Base-by-base conservation (phyloP, 306 rosid genomes). In the Casuarina cunninghamiana region DNA sequence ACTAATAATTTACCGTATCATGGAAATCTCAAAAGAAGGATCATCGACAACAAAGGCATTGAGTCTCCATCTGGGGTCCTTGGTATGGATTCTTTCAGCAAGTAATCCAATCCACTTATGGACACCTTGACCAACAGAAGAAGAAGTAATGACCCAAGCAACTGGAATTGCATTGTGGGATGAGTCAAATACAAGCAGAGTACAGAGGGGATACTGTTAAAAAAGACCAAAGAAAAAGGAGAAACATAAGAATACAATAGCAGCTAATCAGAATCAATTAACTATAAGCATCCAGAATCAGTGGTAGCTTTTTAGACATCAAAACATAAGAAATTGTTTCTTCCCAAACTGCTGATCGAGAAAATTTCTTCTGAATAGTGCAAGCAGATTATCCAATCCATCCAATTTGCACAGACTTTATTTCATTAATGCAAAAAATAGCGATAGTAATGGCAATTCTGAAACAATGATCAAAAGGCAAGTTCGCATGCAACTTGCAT, bases 71-170 rank as follows among this genome's bases (percentile, higher is more conserved):
- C 84, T 69, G 26, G 91, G 83, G 61, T 92, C 97, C 89, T 86
- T 92, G 75, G 81, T 69, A 70, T 77, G 85, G 70, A 90, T 61
- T 81, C 87, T 86, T 80, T 90, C 90, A 76, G 82, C 87, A 51
- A 90, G 86, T 84, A 86, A 69, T 41, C 88, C 90, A 49, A 90
- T 86, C 97, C 95, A 92, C 55, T 88, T 92, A 72, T 79, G 86
- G 75, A 87, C 81, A 83, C 76, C 83, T 83, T 90, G 89, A 80
- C 88, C 75, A 50, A 73, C 55, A 42, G 82, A 84, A 50, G 95
- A 87, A 60, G 93, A 87, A 78, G 90, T 72, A 81, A 92, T 86
- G 83, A 92, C 76, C 97, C 97, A 92, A 77, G 95, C 93, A 86
- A 88, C 93, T 12, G 93, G 97, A 84, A 92, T 92, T 69, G 95